These are phyloP conservation scores for Sonneratia alba DNA, from an alignment of 345 rosid genomes.

Conservation along the genomic window DNA sequence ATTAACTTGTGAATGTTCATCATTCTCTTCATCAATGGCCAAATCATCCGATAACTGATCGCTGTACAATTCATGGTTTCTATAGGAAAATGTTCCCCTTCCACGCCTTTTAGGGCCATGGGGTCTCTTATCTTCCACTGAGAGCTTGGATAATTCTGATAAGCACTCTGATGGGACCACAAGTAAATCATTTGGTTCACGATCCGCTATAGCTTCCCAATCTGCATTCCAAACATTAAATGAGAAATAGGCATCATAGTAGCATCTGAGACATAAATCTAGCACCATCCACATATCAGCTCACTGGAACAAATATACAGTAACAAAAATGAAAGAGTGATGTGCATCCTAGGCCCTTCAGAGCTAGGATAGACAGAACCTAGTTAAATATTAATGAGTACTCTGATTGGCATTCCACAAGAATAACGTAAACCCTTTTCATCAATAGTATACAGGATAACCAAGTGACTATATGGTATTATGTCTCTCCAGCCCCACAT, in stretches of 20 bases:
- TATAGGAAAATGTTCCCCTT: slow-evolving; percentile 74
- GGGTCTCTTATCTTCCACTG: slow-evolving; percentile 41
- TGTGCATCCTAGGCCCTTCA: not conserved
- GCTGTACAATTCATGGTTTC: slow-evolving; percentile 43
- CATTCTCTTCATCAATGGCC: slow-evolving; percentile 29
- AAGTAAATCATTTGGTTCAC: slow-evolving; percentile 45
- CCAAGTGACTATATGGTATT: not conserved
- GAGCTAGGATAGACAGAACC: not conserved
- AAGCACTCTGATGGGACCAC: slow-evolving; percentile 26
- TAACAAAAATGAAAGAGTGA: not conserved
- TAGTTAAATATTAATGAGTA: not conserved
- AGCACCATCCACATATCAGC: not conserved
- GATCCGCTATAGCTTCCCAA: slow-evolving; percentile 87
- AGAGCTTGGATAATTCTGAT: slow-evolving; percentile 53
- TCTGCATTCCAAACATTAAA: slow-evolving; percentile 28
- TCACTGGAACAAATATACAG: not conserved
- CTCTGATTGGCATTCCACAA: not conserved
- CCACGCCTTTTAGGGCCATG: slow-evolving; percentile 75
- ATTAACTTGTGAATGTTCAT: slow-evolving; percentile 20
- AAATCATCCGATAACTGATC: slow-evolving; percentile 29
- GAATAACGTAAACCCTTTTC: not conserved
- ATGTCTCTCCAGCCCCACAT: not conserved
- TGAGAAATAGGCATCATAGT: not conserved
- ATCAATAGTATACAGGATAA: not conserved
- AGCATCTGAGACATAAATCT: not conserved